Evolutionary conservation across 306 rosid species (phyloP).

Genomic region (Malus domestica): DNA sequence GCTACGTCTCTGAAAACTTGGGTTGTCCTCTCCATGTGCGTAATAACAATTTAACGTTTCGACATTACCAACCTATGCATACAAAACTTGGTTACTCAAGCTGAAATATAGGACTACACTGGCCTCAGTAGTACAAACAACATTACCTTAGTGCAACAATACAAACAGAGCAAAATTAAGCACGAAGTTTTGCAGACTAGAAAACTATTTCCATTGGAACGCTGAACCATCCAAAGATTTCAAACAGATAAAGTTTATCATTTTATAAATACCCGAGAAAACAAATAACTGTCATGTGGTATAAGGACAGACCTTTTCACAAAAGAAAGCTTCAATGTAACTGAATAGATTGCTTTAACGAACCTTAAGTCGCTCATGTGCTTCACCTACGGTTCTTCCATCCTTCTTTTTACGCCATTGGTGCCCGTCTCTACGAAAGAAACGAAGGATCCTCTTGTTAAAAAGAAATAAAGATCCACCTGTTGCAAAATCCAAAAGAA

Average conservation of each 20-base stretch:
- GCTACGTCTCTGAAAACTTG: constrained; percentile 86
- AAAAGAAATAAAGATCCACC: constrained; percentile 82
- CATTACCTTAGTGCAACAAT: neutral
- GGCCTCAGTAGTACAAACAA: neutral
- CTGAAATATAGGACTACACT: constrained; percentile 11
- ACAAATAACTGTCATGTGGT: neutral
- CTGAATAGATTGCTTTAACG: constrained; percentile 1
- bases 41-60: constrained; percentile 90
- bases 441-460: constrained; percentile 85
- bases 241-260: neutral
- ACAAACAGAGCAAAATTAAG: neutral
- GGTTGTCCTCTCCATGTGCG: constrained; percentile 91
- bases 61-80: constrained; percentile 74
- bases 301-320: constrained; percentile 3
- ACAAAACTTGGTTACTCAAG: constrained; percentile 21
- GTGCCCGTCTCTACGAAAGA: constrained; percentile 92
- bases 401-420: constrained; percentile 91
- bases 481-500: constrained; percentile 23
- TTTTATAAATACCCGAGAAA: neutral
- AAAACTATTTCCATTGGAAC: constrained; percentile 1
- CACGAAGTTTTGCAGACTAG: neutral
- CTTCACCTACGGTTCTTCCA: constrained; percentile 87
- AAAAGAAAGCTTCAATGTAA: constrained; percentile 1
- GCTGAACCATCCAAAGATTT: neutral
- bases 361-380: constrained; percentile 97